Conservation (phyloP, 225 moss, liverwort and hornwort species). For the Bryum argenteum region DNA sequence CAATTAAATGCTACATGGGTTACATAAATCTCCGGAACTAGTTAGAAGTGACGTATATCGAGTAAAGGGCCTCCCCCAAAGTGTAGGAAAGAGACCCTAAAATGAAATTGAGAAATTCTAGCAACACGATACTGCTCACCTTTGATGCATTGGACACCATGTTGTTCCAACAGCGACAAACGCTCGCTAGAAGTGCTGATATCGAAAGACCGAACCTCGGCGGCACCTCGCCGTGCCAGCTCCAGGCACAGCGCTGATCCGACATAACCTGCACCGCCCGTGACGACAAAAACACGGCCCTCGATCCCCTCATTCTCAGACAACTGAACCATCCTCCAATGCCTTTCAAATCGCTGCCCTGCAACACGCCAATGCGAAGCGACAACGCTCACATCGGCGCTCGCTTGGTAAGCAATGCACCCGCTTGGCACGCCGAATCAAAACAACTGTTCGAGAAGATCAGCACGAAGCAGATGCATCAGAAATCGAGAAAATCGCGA, state of each 20-base stretch:
- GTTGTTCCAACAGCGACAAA: conserved; percentile 49
- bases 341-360: not conserved
- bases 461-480: not conserved
- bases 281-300: conserved; percentile 72
- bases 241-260: conserved; percentile 77
- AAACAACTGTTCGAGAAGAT: not conserved
- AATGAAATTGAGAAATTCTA: conserved; percentile 1
- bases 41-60: not conserved
- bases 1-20: not conserved
- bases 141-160: conserved; percentile 64
- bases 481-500: not conserved
- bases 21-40: not conserved
- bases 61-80: not conserved
- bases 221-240: conserved; percentile 78
- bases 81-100: conserved; percentile 29
- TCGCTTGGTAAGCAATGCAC: conserved; percentile 20
- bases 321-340: conserved; percentile 63
- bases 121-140: conserved; percentile 47
- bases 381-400: conserved; percentile 13
- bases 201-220: conserved; percentile 76
- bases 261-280: conserved; percentile 76
- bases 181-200: conserved; percentile 35
- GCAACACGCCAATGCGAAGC: not conserved
- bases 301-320: conserved; percentile 90
- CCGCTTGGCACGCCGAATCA: not conserved